Evolutionary conservation across 2,329 filamentous ascomycete species (phyloP).

Genomic region (Colletotrichum tamarilloi): DNA sequence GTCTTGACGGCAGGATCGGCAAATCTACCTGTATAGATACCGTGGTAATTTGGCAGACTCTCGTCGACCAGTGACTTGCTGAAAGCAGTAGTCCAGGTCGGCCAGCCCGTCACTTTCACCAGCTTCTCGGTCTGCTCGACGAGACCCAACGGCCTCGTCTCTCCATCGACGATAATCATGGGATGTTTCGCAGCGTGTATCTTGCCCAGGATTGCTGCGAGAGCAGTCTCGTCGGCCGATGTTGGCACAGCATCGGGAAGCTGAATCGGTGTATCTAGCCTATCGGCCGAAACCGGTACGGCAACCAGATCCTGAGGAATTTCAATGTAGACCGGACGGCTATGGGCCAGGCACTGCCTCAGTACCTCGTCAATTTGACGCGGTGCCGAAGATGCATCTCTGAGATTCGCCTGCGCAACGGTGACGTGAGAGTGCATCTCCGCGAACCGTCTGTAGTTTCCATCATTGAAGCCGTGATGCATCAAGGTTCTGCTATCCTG

Average conservation of each 20-base stretch:
- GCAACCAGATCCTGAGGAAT: constrained; percentile 64
- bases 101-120: constrained; percentile 12
- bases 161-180: constrained; percentile 18
- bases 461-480: constrained; percentile 67
- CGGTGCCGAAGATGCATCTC: constrained; percentile 55
- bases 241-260: constrained; percentile 32
- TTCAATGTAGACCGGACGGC: constrained; percentile 67
- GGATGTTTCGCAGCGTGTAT: constrained; percentile 45
- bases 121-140: constrained; percentile 4
- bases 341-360: constrained; percentile 61
- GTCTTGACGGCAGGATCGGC: constrained; percentile 38
- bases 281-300: constrained; percentile 44
- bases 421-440: constrained; percentile 62
- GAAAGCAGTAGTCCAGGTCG: constrained; percentile 12
- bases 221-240: constrained; percentile 40
- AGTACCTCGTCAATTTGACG: constrained; percentile 63
- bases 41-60: constrained; percentile 10
- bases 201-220: constrained; percentile 50
- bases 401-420: constrained; percentile 58
- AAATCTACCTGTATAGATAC: constrained; percentile 7
- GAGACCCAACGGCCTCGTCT: constrained; percentile 1
- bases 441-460: constrained; percentile 60
- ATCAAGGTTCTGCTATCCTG: constrained; percentile 56
- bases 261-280: constrained; percentile 43
- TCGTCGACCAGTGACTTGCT: constrained; percentile 22